Evolutionary conservation across 2,329 filamentous ascomycete species (phyloP), one percentile per base, ranked within the genome.

Genomic region (Elsinoe perseae): DNA sequence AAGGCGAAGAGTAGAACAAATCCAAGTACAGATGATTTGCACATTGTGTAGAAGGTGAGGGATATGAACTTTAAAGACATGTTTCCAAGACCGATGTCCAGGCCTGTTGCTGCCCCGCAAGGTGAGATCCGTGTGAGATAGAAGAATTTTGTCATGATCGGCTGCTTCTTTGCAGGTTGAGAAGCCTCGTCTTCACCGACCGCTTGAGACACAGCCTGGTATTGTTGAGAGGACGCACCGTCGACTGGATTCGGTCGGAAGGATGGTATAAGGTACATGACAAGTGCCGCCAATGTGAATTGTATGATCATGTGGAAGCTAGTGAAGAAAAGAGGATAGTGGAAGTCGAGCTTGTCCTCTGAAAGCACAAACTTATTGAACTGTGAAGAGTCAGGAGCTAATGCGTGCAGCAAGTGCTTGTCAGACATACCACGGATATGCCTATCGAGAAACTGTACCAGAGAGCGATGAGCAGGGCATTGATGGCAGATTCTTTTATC

Each of bases 311-410:
- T 97, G 74, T 98, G 93, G 69, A 93, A 77, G 61, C 89, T 88
- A 2, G 93, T 98, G 9, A 91, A 95, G 72, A 97, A 97, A 50
- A 98, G 80, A 36, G 93, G 93, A 66, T 93, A 97, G 53, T 88
- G 85, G 69, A 98, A 98, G 72, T 96, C 86, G 63, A 95, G 81
- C 62, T 86, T 83, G 63, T 86, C 80, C 60, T 85, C 80, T 66
- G 88, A 87, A 73, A 98, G 97, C 92, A 98, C 97, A 93, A 93
- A 97, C 75, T 96, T 97, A 80, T 98, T 98, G 78, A 97, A 98
- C 86, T 93, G 64, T 34, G 56, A 16, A 16, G 20, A 32, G 50
- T 56, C 23, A 56, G 58, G 23, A 12, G 69, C 20, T 58, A 40
- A 21, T 30, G n/a, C 21, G 14, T 40, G n/a, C 21, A 50, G 32